A percentile compares a stretch with the other conserved stretches of the same genome.
Evolutionary conservation across 192 early-diverging fungal species (phyloP).

Genomic region (Anaeromyces robustus): DNA sequence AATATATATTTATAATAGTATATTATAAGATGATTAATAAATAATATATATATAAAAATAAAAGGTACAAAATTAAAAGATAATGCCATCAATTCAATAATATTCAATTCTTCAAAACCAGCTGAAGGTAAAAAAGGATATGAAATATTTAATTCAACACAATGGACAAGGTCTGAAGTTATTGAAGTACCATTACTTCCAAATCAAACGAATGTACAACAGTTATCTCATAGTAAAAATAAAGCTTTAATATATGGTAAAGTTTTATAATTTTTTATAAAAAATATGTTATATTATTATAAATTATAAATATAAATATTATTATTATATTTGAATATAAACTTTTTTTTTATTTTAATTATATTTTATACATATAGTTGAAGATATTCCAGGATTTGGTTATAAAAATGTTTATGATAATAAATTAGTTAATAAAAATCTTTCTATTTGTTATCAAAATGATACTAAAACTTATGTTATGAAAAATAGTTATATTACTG

Average conservation of each 20-base stretch:
- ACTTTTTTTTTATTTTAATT: too few species aligned
- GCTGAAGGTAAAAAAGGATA: slow-evolving; percentile 9
- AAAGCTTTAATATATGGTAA: not conserved
- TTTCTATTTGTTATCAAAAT: not conserved
- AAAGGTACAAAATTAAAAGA: slow-evolving; percentile 14
- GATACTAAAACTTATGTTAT: slow-evolving; percentile 30
- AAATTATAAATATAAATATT: too few species aligned
- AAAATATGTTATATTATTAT: too few species aligned
- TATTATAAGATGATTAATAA: too few species aligned
- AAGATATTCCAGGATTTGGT: slow-evolving; percentile 12
- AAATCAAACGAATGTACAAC: not conserved
- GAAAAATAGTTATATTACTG: slow-evolving; percentile 59
- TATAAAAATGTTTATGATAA: not conserved
- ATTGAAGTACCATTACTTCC: slow-evolving; percentile 35
- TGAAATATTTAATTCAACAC: slow-evolving; percentile 45
- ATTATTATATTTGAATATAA: slow-evolving; percentile 8
- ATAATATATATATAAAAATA: too few species aligned
- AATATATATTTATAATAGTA: too few species aligned
- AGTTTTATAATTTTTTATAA: too few species aligned
- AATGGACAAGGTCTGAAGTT: slow-evolving; percentile 54
- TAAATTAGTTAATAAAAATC: slow-evolving; percentile 1
- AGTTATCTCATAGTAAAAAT: not conserved
- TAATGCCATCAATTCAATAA: slow-evolving; percentile 8
- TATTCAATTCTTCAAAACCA: not conserved
- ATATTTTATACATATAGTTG: too few species aligned